These are phyloP conservation scores for Tremella yokohamensis DNA, from an alignment of 768 basidiomycete genomes.

Conservation along the genomic window DNA sequence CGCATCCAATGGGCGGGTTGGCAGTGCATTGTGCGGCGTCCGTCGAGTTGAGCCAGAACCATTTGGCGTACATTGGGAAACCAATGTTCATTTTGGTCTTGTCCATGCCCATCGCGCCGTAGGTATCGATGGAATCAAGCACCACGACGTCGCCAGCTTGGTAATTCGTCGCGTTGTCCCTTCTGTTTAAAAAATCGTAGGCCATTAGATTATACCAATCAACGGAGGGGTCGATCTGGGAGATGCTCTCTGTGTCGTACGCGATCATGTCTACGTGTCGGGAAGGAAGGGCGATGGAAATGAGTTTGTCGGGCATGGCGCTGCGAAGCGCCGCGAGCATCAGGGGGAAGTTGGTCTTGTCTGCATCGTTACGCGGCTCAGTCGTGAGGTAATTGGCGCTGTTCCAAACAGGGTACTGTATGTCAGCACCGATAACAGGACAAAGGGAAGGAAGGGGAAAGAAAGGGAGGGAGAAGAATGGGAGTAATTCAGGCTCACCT, in stretches of 20 bases:
- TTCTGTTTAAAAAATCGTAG: slow-evolving; percentile 32
- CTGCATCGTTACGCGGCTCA: slow-evolving; percentile 6
- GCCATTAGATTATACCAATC: slow-evolving; percentile 42
- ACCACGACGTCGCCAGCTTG: slow-evolving; percentile 30
- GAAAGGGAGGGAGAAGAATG: too few relatives aligned
- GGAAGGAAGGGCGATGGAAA: slow-evolving; percentile 23
- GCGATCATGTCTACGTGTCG: slow-evolving; percentile 19
- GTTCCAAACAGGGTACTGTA: slow-evolving; percentile 19
- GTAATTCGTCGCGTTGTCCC: slow-evolving; percentile 22
- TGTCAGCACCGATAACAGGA: not conserved
- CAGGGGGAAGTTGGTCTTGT: slow-evolving; percentile 12
- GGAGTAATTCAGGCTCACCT: too few relatives aligned
- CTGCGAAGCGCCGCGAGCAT: slow-evolving; percentile 12
- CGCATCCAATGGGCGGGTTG: slow-evolving; percentile 19
- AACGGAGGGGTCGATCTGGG: slow-evolving; percentile 21
- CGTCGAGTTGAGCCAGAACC: slow-evolving; percentile 15
- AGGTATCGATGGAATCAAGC: slow-evolving; percentile 14
- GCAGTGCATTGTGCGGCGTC: not conserved
- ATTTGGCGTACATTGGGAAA: slow-evolving; percentile 34
- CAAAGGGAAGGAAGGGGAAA: too few relatives aligned
- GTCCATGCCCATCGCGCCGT: slow-evolving; percentile 13
- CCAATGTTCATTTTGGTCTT: slow-evolving; percentile 33
- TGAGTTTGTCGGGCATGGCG: slow-evolving; percentile 11
- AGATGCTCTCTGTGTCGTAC: slow-evolving; percentile 15
- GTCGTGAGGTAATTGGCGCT: slow-evolving; percentile 13